These are phyloP conservation scores for Komagataella phaffii DNA, from an alignment of 805 yeast species.

Conservation along the genomic window DNA sequence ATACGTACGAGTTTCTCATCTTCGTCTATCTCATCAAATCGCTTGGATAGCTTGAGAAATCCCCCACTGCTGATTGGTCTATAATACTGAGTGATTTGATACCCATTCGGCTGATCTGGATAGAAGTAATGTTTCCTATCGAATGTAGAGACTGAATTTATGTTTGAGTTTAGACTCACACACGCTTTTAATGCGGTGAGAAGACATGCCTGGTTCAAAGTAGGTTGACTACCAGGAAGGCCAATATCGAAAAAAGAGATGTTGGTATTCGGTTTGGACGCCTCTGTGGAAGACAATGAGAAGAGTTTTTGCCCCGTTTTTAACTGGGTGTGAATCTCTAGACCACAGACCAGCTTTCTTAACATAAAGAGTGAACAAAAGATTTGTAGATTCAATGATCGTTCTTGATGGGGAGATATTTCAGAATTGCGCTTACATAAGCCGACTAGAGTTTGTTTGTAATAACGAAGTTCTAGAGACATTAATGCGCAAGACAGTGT, in stretches of 20 bases:
- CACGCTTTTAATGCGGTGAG: slow-evolving; percentile 63
- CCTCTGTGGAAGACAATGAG: slow-evolving; percentile 27
- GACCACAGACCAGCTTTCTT: slow-evolving; percentile 47
- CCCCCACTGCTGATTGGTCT: slow-evolving; percentile 72
- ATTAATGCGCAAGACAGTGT: background rate
- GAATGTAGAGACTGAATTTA: slow-evolving; percentile 49
- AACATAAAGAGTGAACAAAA: background rate
- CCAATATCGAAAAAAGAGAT: slow-evolving; percentile 75
- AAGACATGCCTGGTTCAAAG: slow-evolving; percentile 61
- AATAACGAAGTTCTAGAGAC: background rate
- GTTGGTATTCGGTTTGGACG: slow-evolving; percentile 44
- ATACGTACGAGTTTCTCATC: slow-evolving; percentile 39
- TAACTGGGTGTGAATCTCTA: slow-evolving; percentile 89
- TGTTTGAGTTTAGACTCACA: slow-evolving; percentile 45
- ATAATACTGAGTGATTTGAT: slow-evolving; percentile 86
- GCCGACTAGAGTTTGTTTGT: background rate
- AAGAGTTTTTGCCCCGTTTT: slow-evolving; percentile 66
- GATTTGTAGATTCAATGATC: background rate
- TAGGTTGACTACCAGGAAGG: slow-evolving; percentile 89
- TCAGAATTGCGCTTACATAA: background rate
- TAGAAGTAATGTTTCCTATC: slow-evolving; percentile 95
- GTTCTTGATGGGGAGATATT: background rate
- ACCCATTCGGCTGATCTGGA: slow-evolving; percentile 93
- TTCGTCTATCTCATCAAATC: slow-evolving; percentile 38
- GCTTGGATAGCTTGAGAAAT: slow-evolving; percentile 26